phyloP scores from a whole-genome alignment of 805 yeast genomes.

The Pichia rugopelliculosa region DNA sequence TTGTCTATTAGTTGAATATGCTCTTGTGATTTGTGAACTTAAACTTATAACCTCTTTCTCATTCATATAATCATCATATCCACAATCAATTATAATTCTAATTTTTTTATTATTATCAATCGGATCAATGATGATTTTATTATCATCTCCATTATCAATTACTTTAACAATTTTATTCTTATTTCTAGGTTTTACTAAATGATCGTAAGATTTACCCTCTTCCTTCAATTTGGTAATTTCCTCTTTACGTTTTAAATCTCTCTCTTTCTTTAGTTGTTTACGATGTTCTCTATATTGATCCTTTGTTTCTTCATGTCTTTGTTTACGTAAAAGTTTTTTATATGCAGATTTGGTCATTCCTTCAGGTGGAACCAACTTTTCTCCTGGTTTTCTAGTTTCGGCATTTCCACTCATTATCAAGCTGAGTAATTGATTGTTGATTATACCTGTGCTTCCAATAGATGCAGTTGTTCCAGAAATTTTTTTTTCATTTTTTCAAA shows the following conservation, averaged over 20 bases:
- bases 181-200: slow-evolving; percentile 27
- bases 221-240: slow-evolving; percentile 30
- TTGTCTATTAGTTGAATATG: slow-evolving; percentile 66
- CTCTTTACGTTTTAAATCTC: slow-evolving; percentile 25
- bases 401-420: slow-evolving; percentile 1
- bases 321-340: slow-evolving; percentile 57
- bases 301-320: slow-evolving; percentile 55
- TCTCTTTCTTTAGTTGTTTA: slow-evolving; percentile 47
- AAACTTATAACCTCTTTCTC: slow-evolving; percentile 63
- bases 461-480: too few relatives aligned
- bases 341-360: slow-evolving; percentile 85
- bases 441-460: too few relatives aligned
- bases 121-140: slow-evolving; percentile 34
- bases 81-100: slow-evolving; percentile 73
- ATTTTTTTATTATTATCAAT: slow-evolving; percentile 5
- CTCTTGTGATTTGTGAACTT: slow-evolving; percentile 71
- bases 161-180: slow-evolving; percentile 21
- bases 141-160: slow-evolving; percentile 33
- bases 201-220: slow-evolving; percentile 31
- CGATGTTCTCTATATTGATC: slow-evolving; percentile 49
- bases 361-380: slow-evolving; percentile 46
- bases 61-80: slow-evolving; percentile 83
- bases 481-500: too few relatives aligned
- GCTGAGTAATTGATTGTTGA: not conserved
- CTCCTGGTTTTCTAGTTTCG: slow-evolving; percentile 10